phyloP scores from a whole-genome alignment of 371 early-diverging fungal species.

The Syncephalis plumigaleata region DNA sequence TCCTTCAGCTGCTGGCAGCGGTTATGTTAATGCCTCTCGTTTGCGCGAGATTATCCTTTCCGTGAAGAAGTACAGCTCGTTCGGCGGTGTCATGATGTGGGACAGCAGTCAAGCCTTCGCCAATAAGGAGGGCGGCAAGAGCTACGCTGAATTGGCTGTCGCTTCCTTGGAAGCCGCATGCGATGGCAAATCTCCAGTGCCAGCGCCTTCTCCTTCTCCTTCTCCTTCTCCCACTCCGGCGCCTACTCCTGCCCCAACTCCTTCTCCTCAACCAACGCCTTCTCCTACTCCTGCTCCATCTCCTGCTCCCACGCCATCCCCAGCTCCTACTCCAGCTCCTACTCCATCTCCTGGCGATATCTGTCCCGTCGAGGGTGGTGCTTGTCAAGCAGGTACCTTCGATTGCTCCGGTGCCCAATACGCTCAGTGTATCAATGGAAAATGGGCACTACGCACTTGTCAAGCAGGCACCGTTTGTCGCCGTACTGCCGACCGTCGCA shows the following conservation, averaged over 20 bases:
- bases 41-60: conserved; percentile 18
- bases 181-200: background rate
- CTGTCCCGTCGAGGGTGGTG: conserved; percentile 1
- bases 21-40: conserved; percentile 22
- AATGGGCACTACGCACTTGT: conserved; percentile 1
- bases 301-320: background rate
- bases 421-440: background rate
- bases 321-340: background rate
- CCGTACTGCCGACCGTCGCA: background rate
- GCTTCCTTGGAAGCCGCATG: background rate
- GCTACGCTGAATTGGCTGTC: conserved; percentile 1
- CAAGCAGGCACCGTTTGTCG: background rate
- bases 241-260: background rate
- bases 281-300: background rate
- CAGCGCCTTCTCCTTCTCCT: background rate
- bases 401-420: background rate
- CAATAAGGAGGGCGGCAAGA: background rate
- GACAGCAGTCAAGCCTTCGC: conserved; percentile 17
- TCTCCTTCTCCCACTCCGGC: background rate
- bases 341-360: background rate
- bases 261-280: background rate
- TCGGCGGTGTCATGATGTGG: conserved; percentile 56
- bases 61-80: conserved; percentile 15
- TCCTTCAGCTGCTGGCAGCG: conserved; percentile 27
- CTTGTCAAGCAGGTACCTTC: background rate